A percentile compares a stretch with the other conserved stretches of the same genome.
These are phyloP conservation scores for Jacaranda mimosifolia DNA, from an alignment of 257 asterid species.

Conservation along the genomic window DNA sequence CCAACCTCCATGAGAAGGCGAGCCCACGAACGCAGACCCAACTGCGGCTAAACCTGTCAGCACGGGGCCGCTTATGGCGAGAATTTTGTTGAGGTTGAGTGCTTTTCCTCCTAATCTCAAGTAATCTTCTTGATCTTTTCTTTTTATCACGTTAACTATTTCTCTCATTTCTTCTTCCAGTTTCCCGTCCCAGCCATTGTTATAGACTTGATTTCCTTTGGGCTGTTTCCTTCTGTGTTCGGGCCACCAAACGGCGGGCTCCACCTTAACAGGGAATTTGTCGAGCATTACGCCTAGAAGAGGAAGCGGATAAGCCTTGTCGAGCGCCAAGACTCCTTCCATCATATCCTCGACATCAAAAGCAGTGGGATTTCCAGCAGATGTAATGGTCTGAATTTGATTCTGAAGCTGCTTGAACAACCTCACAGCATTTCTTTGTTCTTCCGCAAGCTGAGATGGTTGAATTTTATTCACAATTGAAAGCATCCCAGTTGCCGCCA, in stretches of 20 bases:
- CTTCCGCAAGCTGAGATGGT: constrained; percentile 78
- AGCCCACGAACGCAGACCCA: constrained; percentile 52
- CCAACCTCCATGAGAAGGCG: constrained; percentile 46
- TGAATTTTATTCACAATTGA: constrained; percentile 56
- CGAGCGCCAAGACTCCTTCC: constrained; percentile 62
- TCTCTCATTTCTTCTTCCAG: constrained; percentile 64
- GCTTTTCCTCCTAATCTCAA: constrained; percentile 56
- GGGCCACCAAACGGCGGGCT: constrained; percentile 74
- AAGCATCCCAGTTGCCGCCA: constrained; percentile 54
- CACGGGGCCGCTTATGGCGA: constrained; percentile 58
- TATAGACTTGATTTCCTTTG: neutral
- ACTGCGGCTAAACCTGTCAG: constrained; percentile 70
- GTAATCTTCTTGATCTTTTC: constrained; percentile 59
- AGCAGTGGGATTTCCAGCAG: constrained; percentile 37
- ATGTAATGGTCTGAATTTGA: constrained; percentile 49
- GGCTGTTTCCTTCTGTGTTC: constrained; percentile 18
- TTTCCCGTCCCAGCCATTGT: constrained; percentile 55
- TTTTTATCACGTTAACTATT: constrained; percentile 41
- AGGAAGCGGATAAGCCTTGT: constrained; percentile 65
- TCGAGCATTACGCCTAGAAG: constrained; percentile 56
- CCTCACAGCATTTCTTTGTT: constrained; percentile 67
- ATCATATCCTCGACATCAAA: constrained; percentile 48
- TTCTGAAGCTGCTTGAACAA: constrained; percentile 56
- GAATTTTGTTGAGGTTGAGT: constrained; percentile 56
- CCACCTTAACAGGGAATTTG: constrained; percentile 44